Conservation (phyloP, 192 early-diverging fungal species). For the Mortierella antarctica region DNA sequence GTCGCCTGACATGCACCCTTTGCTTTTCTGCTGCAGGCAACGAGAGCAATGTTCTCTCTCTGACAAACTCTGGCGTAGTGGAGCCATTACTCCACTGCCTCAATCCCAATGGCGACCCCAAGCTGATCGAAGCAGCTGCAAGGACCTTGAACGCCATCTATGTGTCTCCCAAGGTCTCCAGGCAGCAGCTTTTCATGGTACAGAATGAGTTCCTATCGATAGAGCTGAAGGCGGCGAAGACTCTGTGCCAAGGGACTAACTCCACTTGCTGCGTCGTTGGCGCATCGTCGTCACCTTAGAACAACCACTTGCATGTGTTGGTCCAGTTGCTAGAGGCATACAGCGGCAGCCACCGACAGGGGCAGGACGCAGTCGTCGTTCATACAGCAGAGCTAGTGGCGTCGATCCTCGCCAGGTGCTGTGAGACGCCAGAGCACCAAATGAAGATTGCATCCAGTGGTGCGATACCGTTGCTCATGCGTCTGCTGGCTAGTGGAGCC, state of each 20-base stretch:
- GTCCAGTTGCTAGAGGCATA: constrained; percentile 61
- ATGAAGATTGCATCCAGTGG: constrained; percentile 65
- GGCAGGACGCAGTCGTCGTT: constrained; percentile 41
- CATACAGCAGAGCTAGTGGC: constrained; percentile 74
- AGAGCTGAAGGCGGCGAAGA: not conserved
- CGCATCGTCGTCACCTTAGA: constrained; percentile 29
- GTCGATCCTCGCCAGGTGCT: constrained; percentile 71
- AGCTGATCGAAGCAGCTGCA: constrained; percentile 73
- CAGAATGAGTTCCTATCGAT: not conserved
- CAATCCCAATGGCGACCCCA: constrained; percentile 53
- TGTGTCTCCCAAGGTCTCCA: constrained; percentile 62
- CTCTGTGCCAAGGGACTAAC: too few species aligned
- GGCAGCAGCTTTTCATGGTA: constrained; percentile 63
- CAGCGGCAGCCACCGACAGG: constrained; percentile 37
- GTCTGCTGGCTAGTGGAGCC: constrained; percentile 63
- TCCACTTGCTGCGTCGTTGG: too few species aligned
- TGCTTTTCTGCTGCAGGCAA: constrained; percentile 55
- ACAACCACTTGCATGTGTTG: constrained; percentile 56
- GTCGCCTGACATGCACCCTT: not conserved
- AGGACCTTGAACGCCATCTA: constrained; percentile 76
- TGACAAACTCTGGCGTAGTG: constrained; percentile 69
- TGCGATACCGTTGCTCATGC: constrained; percentile 66
- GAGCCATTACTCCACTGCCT: constrained; percentile 63
- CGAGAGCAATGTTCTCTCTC: constrained; percentile 67
- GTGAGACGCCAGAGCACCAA: constrained; percentile 70